These are phyloP conservation scores for Suillus lakei DNA, from an alignment of 768 basidiomycete species.

Conservation along the genomic window DNA sequence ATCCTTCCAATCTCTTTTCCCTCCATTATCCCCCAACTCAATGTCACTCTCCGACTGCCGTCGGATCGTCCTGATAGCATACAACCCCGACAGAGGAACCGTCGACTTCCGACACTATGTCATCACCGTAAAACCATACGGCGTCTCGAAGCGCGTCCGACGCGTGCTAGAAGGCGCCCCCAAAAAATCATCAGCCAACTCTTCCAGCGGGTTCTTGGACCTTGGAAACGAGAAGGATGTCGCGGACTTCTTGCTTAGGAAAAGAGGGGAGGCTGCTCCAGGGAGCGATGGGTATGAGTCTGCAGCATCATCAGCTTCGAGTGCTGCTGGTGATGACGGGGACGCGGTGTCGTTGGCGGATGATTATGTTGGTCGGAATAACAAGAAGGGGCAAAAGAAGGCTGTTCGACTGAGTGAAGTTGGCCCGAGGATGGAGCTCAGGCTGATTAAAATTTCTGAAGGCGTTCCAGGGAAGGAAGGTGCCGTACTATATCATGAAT, in stretches of 20 bases:
- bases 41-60: constrained; percentile 88
- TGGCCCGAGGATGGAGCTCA: constrained; percentile 93
- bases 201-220: constrained; percentile 60
- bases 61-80: constrained; percentile 90
- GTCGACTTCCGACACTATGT: constrained; percentile 94
- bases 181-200: constrained; percentile 29
- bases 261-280: constrained; percentile 62
- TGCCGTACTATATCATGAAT: constrained; percentile 91
- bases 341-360: constrained; percentile 82
- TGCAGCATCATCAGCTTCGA: constrained; percentile 80
- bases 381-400: constrained; percentile 87
- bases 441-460: constrained; percentile 92
- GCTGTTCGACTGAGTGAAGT: constrained; percentile 94
- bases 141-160: constrained; percentile 90
- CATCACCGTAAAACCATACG: constrained; percentile 94
- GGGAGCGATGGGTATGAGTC: constrained; percentile 72
- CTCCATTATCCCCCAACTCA: constrained; percentile 83
- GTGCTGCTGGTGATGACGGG: constrained; percentile 84
- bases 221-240: constrained; percentile 92
- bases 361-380: constrained; percentile 95
- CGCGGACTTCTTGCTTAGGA: constrained; percentile 89
- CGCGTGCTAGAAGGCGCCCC: constrained; percentile 74
- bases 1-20: constrained; percentile 95
- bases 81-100: constrained; percentile 84
- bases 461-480: constrained; percentile 95